Percentiles rank a stretch among this genome's conserved stretches.
phyloP scores from a whole-genome alignment of 352 stramenopile genomes.

The Phytophthora niederhauseri region DNA sequence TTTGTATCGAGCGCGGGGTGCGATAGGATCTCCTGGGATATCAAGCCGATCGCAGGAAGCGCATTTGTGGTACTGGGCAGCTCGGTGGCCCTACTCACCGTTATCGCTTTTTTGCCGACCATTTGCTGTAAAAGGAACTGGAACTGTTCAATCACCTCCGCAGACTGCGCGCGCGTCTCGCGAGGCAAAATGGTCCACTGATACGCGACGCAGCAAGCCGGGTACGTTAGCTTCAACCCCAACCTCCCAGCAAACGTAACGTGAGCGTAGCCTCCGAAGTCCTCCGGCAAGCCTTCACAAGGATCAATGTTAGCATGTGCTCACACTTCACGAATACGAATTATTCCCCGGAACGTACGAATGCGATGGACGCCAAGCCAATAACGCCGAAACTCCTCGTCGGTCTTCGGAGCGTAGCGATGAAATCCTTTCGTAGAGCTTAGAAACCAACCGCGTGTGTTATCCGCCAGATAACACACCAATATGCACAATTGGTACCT shows the following conservation, averaged over 20 bases:
- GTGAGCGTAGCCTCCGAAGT: slow-evolving; percentile 46
- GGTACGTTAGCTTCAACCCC: slow-evolving; percentile 39
- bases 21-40: neutral
- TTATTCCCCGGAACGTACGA: slow-evolving; percentile 24
- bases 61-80: neutral
- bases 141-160: slow-evolving; percentile 38
- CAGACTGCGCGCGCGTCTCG: slow-evolving; percentile 36
- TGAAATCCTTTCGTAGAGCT: slow-evolving; percentile 11
- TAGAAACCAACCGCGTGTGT: neutral
- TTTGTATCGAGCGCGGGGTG: neutral
- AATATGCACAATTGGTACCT: neutral
- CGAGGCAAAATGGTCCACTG: slow-evolving; percentile 45
- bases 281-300: slow-evolving; percentile 31
- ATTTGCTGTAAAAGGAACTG: slow-evolving; percentile 30
- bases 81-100: slow-evolving; percentile 8
- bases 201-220: slow-evolving; percentile 43
- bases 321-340: neutral
- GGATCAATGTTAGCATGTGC: neutral
- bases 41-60: neutral
- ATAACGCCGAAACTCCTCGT: slow-evolving; percentile 45
- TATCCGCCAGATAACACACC: neutral
- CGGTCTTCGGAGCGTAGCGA: slow-evolving; percentile 24
- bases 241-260: slow-evolving; percentile 42
- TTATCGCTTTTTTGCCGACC: slow-evolving; percentile 31
- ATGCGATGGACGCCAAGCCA: slow-evolving; percentile 50